Conservation (phyloP, 1,139 yeast genomes). For the Sugiyamaella neomexicana region DNA sequence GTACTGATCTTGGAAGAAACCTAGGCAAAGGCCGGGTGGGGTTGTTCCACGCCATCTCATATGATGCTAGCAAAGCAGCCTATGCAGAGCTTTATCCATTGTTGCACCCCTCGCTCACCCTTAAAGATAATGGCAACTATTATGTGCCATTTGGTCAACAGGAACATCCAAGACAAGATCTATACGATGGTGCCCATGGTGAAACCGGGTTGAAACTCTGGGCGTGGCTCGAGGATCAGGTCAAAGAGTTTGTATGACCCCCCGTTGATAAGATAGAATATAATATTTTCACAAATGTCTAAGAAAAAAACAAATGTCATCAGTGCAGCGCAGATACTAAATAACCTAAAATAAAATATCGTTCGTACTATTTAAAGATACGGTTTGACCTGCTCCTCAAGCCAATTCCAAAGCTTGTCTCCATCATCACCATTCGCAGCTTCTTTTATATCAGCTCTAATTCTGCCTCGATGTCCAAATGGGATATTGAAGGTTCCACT, state of each 20-base stretch:
- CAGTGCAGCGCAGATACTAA: no score
- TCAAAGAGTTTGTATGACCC: constrained; percentile 10
- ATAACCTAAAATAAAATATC: no score
- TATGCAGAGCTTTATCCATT: constrained; percentile 47
- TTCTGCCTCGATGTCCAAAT: constrained; percentile 39
- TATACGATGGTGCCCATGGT: constrained; percentile 34
- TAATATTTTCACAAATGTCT: neutral
- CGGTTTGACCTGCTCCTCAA: constrained; percentile 31
- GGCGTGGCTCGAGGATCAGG: constrained; percentile 38
- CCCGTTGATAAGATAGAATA: neutral
- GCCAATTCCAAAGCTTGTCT: constrained; percentile 36
- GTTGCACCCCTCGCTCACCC: constrained; percentile 42
- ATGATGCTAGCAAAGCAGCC: constrained; percentile 41
- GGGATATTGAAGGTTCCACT: constrained; percentile 41
- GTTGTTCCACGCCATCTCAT: constrained; percentile 1
- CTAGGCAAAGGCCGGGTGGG: constrained; percentile 18
- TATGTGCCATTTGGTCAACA: constrained; percentile 33
- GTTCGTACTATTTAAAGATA: neutral
- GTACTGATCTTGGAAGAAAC: constrained; percentile 46
- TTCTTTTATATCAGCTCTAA: constrained; percentile 38
- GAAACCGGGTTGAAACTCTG: constrained; percentile 39
- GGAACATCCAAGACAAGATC: constrained; percentile 30
- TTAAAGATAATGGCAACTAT: constrained; percentile 41
- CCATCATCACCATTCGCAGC: constrained; percentile 38
- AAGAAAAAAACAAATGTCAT: no score